Evolutionary conservation across 352 stramenopile species (phyloP).

Genomic region (Stramenopiles sp.): DNA sequence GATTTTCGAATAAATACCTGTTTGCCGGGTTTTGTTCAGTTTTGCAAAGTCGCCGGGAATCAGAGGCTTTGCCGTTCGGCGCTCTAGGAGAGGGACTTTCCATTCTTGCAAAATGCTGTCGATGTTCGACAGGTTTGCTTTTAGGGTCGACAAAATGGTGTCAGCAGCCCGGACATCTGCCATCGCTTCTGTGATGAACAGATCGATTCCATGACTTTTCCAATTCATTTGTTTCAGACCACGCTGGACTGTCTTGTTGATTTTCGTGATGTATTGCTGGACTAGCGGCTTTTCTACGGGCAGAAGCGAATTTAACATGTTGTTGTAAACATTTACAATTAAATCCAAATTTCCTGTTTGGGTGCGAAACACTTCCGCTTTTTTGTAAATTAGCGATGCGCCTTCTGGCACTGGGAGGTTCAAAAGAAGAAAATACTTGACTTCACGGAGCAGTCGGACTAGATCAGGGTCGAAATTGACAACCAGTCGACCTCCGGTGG

Average conservation of each 20-base stretch:
- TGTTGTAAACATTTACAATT: constrained; percentile 93
- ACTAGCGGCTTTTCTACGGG: constrained; percentile 87
- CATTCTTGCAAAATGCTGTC: constrained; percentile 73
- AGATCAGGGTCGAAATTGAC: constrained; percentile 94
- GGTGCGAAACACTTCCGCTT: constrained; percentile 74
- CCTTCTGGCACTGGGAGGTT: constrained; percentile 78
- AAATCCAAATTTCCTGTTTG: constrained; percentile 88
- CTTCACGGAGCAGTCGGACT: constrained; percentile 83
- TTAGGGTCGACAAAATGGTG: constrained; percentile 61
- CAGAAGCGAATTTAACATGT: constrained; percentile 80
- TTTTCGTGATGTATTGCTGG: constrained; percentile 79
- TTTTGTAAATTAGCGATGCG: constrained; percentile 79
- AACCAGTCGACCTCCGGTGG: constrained; percentile 44
- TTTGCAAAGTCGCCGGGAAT: constrained; percentile 85
- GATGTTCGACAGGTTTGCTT: constrained; percentile 83
- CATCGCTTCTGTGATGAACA: constrained; percentile 84
- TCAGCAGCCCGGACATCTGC: constrained; percentile 74
- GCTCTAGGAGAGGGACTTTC: constrained; percentile 76
- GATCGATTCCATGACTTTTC: constrained; percentile 73
- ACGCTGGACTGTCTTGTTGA: constrained; percentile 70
- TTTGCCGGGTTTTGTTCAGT: constrained; percentile 72
- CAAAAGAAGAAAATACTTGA: constrained; percentile 88
- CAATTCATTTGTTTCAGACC: constrained; percentile 86
- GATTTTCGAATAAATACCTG: constrained; percentile 76
- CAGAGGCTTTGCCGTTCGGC: constrained; percentile 80